These are phyloP conservation scores for Escallonia rubra DNA, from an alignment of 129 eudicot genomes.

Conservation along the genomic window DNA sequence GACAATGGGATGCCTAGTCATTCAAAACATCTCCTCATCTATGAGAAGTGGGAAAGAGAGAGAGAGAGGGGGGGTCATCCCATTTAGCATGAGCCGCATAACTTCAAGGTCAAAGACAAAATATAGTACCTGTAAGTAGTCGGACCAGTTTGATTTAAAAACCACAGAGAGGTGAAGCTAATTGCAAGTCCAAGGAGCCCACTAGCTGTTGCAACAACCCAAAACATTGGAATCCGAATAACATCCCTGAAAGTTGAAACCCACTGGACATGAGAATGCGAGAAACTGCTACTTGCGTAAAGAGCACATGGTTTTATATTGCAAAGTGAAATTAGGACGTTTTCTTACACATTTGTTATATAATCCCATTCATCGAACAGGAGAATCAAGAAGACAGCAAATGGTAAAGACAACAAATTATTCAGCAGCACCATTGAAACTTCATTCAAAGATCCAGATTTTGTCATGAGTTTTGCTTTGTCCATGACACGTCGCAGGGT, in stretches of 20 bases:
- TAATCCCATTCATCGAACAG: conserved; percentile 70
- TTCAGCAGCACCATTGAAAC: conserved; percentile 81
- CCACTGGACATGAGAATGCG: conserved; percentile 4
- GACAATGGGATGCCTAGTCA: too few species aligned
- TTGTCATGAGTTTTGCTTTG: conserved; percentile 61
- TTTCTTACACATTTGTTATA: conserved; percentile 50
- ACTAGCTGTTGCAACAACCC: conserved; percentile 73
- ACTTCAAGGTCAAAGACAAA: not conserved
- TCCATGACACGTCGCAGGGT: conserved; percentile 75
- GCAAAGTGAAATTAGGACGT: not conserved
- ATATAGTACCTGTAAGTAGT: conserved; percentile 74
- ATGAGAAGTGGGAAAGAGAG: too few species aligned
- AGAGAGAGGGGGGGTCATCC: too few species aligned
- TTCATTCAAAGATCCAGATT: conserved; percentile 77
- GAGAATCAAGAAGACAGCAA: conserved; percentile 55
- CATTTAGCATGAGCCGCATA: too few species aligned
- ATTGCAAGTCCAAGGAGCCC: conserved; percentile 78
- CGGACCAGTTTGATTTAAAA: conserved; percentile 66
- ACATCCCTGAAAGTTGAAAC: conserved; percentile 45
- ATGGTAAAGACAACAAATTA: conserved; percentile 63
- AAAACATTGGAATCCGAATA: conserved; percentile 59
- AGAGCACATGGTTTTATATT: not conserved
- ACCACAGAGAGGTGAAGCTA: conserved; percentile 89
- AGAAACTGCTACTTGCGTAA: not conserved
- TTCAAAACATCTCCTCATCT: too few species aligned